Conservation (phyloP, 805 yeast species). For the Hanseniaspora lachancei region DNA sequence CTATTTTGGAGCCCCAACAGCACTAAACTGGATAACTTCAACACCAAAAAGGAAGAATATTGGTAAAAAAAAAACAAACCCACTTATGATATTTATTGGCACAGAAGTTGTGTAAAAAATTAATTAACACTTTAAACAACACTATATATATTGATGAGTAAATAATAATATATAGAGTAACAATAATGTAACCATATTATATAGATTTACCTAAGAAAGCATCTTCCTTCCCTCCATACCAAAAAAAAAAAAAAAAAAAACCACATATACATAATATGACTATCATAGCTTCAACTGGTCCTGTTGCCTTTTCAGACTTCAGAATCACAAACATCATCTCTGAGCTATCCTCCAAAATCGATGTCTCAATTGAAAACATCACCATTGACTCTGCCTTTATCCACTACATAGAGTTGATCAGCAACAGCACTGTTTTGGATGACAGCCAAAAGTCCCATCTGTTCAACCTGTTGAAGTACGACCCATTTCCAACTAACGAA, state of each 20-base stretch:
- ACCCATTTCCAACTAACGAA: conserved; percentile 25
- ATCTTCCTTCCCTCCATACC: no score
- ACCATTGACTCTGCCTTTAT: conserved; percentile 61
- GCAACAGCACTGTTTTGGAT: conserved; percentile 25
- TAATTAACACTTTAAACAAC: no score
- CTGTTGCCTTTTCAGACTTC: conserved; percentile 76
- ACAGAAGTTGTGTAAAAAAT: no score
- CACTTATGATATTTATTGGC: no score
- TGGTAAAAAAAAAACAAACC: no score
- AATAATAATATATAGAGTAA: no score
- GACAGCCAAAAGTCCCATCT: conserved; percentile 37
- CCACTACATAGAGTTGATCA: conserved; percentile 58
- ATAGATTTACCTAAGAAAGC: no score
- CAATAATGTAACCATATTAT: no score
- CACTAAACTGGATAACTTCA: no score
- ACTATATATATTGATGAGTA: no score
- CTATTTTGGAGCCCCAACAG: no score
- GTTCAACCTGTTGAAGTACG: conserved; percentile 59
- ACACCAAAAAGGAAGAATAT: no score
- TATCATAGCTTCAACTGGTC: conserved; percentile 62
- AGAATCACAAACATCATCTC: conserved; percentile 56
- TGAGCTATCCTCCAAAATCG: conserved; percentile 57
- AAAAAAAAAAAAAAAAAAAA: neutral
- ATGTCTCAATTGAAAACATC: conserved; percentile 50
- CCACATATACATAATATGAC: conserved; percentile 23